Conservation (phyloP, 805 yeast genomes). For the Yamadazyma sp. region DNA sequence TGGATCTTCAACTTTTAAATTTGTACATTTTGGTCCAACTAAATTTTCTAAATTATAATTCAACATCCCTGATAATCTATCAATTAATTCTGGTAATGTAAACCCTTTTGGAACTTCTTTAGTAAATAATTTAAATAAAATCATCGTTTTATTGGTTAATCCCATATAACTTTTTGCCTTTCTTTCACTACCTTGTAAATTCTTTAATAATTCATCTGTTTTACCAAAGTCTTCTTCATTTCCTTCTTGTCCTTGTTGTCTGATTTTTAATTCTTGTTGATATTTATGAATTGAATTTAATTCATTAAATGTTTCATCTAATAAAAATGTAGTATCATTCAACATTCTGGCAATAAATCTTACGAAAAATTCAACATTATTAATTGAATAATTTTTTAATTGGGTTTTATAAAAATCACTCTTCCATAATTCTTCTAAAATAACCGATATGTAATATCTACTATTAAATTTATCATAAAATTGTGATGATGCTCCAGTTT, state of each 20-base stretch:
- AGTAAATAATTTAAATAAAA: slow-evolving; percentile 76
- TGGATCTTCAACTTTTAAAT: slow-evolving; percentile 80
- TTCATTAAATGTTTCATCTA: slow-evolving; percentile 87
- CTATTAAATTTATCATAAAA: slow-evolving; percentile 94
- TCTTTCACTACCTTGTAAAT: slow-evolving; percentile 61
- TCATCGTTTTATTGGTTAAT: slow-evolving; percentile 77
- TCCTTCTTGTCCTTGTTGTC: slow-evolving; percentile 34
- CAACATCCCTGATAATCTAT: slow-evolving; percentile 92
- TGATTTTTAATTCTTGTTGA: slow-evolving; percentile 59
- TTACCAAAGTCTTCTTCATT: slow-evolving; percentile 46
- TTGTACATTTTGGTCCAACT: slow-evolving; percentile 93
- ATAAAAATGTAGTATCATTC: slow-evolving; percentile 86
- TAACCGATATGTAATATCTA: slow-evolving; percentile 79
- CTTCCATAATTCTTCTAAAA: slow-evolving; percentile 82
- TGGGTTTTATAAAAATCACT: slow-evolving; percentile 65
- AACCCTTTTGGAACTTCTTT: slow-evolving; percentile 84
- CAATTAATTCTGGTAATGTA: slow-evolving; percentile 84
- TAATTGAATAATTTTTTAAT: slow-evolving; percentile 61
- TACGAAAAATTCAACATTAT: slow-evolving; percentile 80
- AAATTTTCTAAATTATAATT: slow-evolving; percentile 88
- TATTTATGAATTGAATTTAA: slow-evolving; percentile 72
- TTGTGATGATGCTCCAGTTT: slow-evolving; percentile 92
- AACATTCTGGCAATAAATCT: slow-evolving; percentile 92
- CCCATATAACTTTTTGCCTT: slow-evolving; percentile 82
- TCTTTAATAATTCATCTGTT: slow-evolving; percentile 57